These are phyloP conservation scores for Magnolia officinalis DNA, from an alignment of 164 flowering plant genomes.

Conservation along the genomic window DNA sequence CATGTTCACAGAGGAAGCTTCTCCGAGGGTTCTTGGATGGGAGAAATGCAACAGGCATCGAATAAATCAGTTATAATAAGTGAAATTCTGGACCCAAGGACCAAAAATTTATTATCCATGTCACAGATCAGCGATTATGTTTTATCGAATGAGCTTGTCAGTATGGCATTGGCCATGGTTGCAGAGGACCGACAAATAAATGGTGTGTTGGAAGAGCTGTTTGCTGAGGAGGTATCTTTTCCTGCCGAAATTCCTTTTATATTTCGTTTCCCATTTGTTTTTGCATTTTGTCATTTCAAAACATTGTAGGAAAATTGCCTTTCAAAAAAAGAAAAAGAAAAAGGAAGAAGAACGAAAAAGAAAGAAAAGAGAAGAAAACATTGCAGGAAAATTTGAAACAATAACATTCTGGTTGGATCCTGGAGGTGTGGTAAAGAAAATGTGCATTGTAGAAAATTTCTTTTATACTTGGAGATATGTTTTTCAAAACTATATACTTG, in stretches of 20 bases:
- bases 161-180: slow-evolving; percentile 92
- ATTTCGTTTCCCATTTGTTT: no score
- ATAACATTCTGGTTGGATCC: not conserved
- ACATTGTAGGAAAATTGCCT: not conserved
- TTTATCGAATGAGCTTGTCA: slow-evolving; percentile 79
- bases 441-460: no score
- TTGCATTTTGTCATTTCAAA: not conserved
- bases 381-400: not conserved
- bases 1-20: slow-evolving; percentile 44
- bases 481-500: no score
- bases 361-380: not conserved
- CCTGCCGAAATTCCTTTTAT: not conserved
- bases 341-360: not conserved
- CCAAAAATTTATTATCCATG: slow-evolving; percentile 73
- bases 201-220: slow-evolving; percentile 73
- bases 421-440: no score
- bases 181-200: slow-evolving; percentile 88
- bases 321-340: not conserved
- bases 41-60: slow-evolving; percentile 87
- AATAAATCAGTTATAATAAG: slow-evolving; percentile 79
- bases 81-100: slow-evolving; percentile 84
- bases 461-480: no score
- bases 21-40: slow-evolving; percentile 78
- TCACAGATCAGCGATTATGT: slow-evolving; percentile 88
- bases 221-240: slow-evolving; percentile 73